Conservation (phyloP, 257 asterid genomes). For the Petunia secreta region DNA sequence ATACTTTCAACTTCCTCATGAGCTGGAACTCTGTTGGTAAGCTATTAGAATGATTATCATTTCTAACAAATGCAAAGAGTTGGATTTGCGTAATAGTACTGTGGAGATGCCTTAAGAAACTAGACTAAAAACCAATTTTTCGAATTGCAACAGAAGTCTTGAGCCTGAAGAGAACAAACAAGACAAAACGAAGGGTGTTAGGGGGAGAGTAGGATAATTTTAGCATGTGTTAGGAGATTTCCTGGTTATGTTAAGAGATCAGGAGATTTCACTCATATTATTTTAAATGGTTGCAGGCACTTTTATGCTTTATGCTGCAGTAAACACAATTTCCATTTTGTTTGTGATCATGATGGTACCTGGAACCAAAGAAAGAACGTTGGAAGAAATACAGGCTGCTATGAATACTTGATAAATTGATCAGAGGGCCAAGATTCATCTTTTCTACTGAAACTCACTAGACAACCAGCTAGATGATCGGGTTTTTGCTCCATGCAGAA, state of each 20-base stretch:
- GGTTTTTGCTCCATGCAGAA: too few relatives aligned
- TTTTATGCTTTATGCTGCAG: constrained; percentile 65
- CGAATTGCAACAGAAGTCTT: too few relatives aligned
- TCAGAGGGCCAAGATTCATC: too few relatives aligned
- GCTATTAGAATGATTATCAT: neutral
- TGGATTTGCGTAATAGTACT: neutral
- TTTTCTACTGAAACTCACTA: too few relatives aligned
- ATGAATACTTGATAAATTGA: constrained; percentile 39
- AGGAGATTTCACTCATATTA: neutral
- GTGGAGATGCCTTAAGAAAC: too few relatives aligned
- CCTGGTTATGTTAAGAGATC: neutral
- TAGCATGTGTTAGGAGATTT: neutral
- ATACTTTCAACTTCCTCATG: constrained; percentile 93
- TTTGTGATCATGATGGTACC: constrained; percentile 79
- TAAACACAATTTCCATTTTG: constrained; percentile 62
- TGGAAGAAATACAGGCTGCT: constrained; percentile 82
- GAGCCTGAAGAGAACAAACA: too few relatives aligned
- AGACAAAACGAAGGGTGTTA: too few relatives aligned
- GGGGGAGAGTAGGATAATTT: too few relatives aligned
- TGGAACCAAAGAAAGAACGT: constrained; percentile 83
- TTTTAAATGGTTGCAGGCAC: constrained; percentile 58
- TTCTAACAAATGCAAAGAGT: neutral
- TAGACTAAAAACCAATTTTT: too few relatives aligned
- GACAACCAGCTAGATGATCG: too few relatives aligned
- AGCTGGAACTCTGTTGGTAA: constrained; percentile 82